Base-by-base conservation (phyloP, 495 filamentous ascomycete species). In the Penicillium antarcticum region DNA sequence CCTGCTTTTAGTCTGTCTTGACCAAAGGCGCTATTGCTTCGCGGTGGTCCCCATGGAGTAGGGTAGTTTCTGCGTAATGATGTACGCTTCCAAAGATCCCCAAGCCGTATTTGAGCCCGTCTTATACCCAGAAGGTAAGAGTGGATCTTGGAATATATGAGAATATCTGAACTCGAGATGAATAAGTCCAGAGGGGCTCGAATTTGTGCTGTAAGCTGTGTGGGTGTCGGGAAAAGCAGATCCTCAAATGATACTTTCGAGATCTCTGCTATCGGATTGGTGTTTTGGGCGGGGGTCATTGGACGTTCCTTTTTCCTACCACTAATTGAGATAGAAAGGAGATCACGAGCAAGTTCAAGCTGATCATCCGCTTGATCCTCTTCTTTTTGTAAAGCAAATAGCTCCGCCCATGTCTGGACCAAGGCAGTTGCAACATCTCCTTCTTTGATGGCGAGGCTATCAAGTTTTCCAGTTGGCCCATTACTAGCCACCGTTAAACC, bases 141-240 rank as follows among this genome's bases (percentile, higher is more conserved):
- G 61, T 94, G 87, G 37, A 97, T 87, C 4, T 79, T 77, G 0
- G 91, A 87, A 60, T 98, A 98, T 0, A 75, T 80, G 18, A 84
- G 78, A 3, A 95, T 69, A 52, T 97, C 91, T 1, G 83, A 71
- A 23, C 77, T 72, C 21, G 85, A 82, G 26, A 98, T 80, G 61
- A 98, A 95, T 1, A 98, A 74, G 56, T 97, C 92, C 1, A 97
- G 66, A 0, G 94, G 92, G 4, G 89, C 86, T 3, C 79, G 83
- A 10, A 96, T 81, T 42, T 86, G 80, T 19, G 92, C 74, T 1
- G 82, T 87, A 29, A 98, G 70, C 1, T 69, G 65, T 19, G 87
- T 87, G 0, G 92, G 82, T 1, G 81, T 81, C 10, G 92, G 91
- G 45, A 97, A 87, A 1, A 97, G 74, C 0, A 96, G 73, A 55